These are phyloP conservation scores for Dictyostelium firmibasis DNA, from an alignment of 78 protist species.

Conservation along the genomic window DNA sequence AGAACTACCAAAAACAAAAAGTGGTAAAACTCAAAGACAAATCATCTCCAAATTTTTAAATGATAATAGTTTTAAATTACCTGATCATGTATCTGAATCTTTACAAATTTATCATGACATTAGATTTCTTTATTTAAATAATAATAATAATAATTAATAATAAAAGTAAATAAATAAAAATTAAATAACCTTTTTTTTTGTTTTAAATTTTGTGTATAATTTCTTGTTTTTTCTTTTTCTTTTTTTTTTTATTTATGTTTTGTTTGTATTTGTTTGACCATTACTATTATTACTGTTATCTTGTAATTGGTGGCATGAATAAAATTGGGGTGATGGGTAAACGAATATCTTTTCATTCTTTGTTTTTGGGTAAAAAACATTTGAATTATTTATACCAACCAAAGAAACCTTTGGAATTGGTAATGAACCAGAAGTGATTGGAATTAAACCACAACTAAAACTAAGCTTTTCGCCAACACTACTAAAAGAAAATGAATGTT, in stretches of 20 bases:
- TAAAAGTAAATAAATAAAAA: background rate
- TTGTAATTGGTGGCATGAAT: slow-evolving; percentile 11
- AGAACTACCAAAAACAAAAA: slow-evolving; percentile 5
- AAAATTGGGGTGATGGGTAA: slow-evolving; percentile 23
- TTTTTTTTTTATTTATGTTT: background rate
- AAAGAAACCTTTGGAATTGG: slow-evolving; percentile 28
- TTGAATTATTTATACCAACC: background rate
- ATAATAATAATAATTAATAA: background rate
- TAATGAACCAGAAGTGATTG: slow-evolving; percentile 36
- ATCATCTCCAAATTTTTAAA: background rate
- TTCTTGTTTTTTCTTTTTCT: background rate
- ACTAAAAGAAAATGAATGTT: background rate
- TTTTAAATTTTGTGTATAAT: background rate
- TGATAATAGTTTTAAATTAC: background rate
- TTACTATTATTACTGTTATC: background rate
- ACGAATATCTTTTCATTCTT: slow-evolving; percentile 20
- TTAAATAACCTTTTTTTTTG: background rate
- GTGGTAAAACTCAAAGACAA: background rate
- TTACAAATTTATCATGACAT: background rate
- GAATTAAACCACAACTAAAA: slow-evolving; percentile 28
- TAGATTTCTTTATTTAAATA: background rate
- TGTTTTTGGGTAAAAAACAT: background rate
- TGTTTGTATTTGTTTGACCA: background rate
- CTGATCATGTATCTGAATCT: background rate
- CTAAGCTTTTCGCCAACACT: background rate